Base-by-base conservation (phyloP, 2,329 filamentous ascomycete species). In the Dactylellina haptotyla region DNA sequence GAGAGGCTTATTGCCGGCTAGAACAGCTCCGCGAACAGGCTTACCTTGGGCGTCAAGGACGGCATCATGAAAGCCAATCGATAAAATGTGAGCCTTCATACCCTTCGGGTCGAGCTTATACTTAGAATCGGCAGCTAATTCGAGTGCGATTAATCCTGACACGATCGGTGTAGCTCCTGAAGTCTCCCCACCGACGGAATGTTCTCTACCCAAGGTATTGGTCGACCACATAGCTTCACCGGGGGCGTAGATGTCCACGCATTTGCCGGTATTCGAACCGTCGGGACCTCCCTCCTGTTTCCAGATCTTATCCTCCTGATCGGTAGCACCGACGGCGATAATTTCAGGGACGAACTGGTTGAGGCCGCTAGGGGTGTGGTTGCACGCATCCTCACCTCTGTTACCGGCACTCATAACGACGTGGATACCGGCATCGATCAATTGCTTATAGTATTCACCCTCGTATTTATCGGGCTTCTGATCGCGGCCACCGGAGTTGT, bases 221-320 rank as follows among this genome's bases (percentile, higher is more conserved):
- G 18, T 48, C 5, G 45, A 48, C 20, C 8, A n/a, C 18, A 25
- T 48, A 10, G 9, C 26, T 10, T 2, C 23, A 20, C 86, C 86
- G 0, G 86, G 86, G n/a, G 85, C 86, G 77, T 84, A 87, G 76
- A 88, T 80, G 77, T 87, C 85, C 50, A 87, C 83, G 76, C 84
- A 84, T 2, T 77, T 71, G 26, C 84, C 84, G 51, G 81, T 82
- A 77, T 84, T 83, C 26, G 81, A 82, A 4, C 39, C 76, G 39
- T 18, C 20, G 39, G 39, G 39, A n/a, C 14, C 81, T 79, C 16
- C 80, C 78, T 83, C 81, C 26, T 67, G 58, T 25, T 48, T 48
- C 45, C 45, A 48, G 26, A 48, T n/a, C 45, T 23, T 25, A 12
- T 48, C 45, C 26, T 23, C 26, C 41, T 75, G 75, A 62, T 79